Base-by-base conservation (phyloP, 495 filamentous ascomycete species). In the Acidomyces sp. region DNA sequence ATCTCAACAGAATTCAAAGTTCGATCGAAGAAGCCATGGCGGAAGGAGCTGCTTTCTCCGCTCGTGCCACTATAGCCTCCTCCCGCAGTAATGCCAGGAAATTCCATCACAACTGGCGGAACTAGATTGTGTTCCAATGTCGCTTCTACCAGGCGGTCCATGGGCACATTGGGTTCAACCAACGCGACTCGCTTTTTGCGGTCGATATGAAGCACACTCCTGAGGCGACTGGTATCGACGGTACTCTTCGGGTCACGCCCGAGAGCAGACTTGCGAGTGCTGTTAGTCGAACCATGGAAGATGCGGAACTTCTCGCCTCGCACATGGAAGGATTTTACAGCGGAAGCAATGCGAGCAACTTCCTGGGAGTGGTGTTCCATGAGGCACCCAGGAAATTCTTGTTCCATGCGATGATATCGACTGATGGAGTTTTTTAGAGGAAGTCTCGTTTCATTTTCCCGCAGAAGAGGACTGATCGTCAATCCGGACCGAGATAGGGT, bases 91-190 rank as follows among this genome's bases (percentile, higher is more conserved):
- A 79, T 79, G 6, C 72, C 74, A 0, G 74, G 75, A 46, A 78
- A 76, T 37, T 74, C 71, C 69, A 73, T 74, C 3, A 76, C 69
- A 0, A 76, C 64, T 1, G 65, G 69, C 0, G 72, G 74, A 1
- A 77, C 57, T 0, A 78, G 60, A 5, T 67, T 67, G 48, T 74
- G 56, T 21, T 56, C 44, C 16, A 77, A 46, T 6, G 75, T 78
- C 22, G 51, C 55, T 23, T 70, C 64, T 11, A 77, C 71, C 4
- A 79, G 57, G 0, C 56, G 55, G 51, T 79, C 75, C 75, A 80
- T 78, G 16, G 75, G 66, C 6, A 78, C 75, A 54, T 78, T 80
- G 2, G 75, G 74, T 53, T 80, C 74, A 4, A 78, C 74, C 21
- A 75, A 55, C 4, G 66, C 55, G 1, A 46, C 56, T 7, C 19